phyloP scores from a whole-genome alignment of 345 rosid species.

The Pelargonium nanum region DNA sequence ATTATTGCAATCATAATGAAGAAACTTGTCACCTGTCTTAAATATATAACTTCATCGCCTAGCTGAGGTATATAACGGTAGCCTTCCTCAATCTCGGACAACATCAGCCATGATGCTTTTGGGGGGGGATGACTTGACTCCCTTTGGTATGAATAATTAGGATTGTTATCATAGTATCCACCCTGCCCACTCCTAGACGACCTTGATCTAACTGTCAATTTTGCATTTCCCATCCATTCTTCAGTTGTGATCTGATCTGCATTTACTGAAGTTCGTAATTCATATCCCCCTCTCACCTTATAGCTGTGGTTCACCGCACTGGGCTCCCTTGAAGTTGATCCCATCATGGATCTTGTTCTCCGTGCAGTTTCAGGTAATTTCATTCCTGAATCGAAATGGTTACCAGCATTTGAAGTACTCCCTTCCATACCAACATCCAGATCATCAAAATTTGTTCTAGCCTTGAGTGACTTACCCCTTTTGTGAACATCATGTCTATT shows the following conservation, averaged over 20 bases:
- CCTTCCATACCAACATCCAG: constrained; percentile 19
- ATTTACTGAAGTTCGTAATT: constrained; percentile 30
- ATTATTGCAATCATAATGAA: constrained; percentile 6
- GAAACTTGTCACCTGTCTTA: constrained; percentile 56
- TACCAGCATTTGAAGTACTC: constrained; percentile 14
- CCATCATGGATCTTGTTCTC: constrained; percentile 62
- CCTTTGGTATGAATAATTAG: constrained; percentile 19
- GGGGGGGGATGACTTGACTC: constrained; percentile 29
- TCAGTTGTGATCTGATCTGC: constrained; percentile 29
- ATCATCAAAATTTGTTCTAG: constrained; percentile 15
- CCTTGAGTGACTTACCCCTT: constrained; percentile 13
- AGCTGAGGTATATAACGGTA: constrained; percentile 89
- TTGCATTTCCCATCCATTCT: constrained; percentile 62
- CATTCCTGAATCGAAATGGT: constrained; percentile 19
- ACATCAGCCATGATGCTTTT: constrained; percentile 74
- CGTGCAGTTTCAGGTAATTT: constrained; percentile 32
- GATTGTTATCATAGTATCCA: constrained; percentile 16
- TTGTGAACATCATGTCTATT: constrained; percentile 12
- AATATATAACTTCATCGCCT: constrained; percentile 77
- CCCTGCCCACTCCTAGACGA: constrained; percentile 40
- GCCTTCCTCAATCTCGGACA: constrained; percentile 76
- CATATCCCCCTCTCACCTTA: constrained; percentile 29
- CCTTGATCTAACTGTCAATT: constrained; percentile 36
- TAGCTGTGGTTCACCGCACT: constrained; percentile 18
- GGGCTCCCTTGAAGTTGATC: constrained; percentile 38